Evolutionary conservation across 306 rosid genomes (phyloP), one percentile per base, ranked within the genome.

Genomic region (Alnus glutinosa): DNA sequence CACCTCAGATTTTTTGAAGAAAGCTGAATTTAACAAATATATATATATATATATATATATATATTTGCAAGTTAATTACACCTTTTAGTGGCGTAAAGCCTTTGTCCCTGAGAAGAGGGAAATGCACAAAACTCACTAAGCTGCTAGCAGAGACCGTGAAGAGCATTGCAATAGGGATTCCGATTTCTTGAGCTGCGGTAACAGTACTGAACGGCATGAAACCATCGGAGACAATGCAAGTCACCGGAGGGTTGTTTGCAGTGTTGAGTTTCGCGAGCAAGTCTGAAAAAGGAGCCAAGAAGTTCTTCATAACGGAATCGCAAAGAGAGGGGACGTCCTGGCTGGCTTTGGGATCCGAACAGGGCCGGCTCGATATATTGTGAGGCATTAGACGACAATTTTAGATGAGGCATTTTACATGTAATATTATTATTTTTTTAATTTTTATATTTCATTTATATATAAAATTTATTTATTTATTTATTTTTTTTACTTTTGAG

Each of bases 31-130:
- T 23, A 23, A 23, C 28, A 23, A 0, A 23, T 23, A 23, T 23
- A 23, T 23, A 23, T 23, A 23, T 23, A 23, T 23, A 23, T 23
- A 23, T 23, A 23, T 23, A 23, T 23, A 23, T 23, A 23, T 23
- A 23, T 23, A 23, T 23, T 23, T 23, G 28, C 28, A 23, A 23
- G 28, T 23, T 23, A 23, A 23, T 23, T 23, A 23, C 0, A 77
- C 80, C 80, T 77, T 77, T 67, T 14, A 67, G 74, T 36, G 80
- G 80, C 28, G 37, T 14, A 2, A 77, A 18, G 9, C 80, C 74
- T 54, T 67, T 67, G 47, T 67, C 73, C 63, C 3, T 13, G 28
- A 67, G 32, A 19, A 19, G 12, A 66, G 55, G 11, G 67, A 16
- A 1, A 1, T 77, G 74, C 7, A 10, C 7, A 1, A 1, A 36